A percentile compares a stretch with the other conserved stretches of the same genome.
Conservation (phyloP, 768 basidiomycete genomes). For the Lactarius indigo region DNA sequence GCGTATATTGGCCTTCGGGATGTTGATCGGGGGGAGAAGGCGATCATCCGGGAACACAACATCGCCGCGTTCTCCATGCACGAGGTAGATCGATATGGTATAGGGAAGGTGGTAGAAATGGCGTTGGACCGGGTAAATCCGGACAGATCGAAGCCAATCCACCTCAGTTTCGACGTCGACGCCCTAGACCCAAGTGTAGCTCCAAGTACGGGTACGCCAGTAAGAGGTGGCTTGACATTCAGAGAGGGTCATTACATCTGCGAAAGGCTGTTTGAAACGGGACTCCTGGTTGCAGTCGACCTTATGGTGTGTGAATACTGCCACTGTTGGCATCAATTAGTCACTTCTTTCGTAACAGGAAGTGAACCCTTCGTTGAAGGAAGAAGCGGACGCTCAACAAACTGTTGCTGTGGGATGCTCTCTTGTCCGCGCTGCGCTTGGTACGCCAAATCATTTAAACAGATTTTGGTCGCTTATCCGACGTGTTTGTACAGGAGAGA, state of each 20-base stretch:
- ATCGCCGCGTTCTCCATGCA: constrained; percentile 67
- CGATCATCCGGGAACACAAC: constrained; percentile 80
- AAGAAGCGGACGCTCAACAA: constrained; percentile 69
- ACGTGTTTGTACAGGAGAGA: constrained; percentile 26
- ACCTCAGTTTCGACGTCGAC: constrained; percentile 95
- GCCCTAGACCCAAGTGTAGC: constrained; percentile 93
- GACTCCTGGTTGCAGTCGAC: constrained; percentile 86
- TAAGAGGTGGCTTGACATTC: constrained; percentile 93
- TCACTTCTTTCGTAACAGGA: constrained; percentile 48
- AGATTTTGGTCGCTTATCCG: neutral
- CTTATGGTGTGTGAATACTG: constrained; percentile 65
- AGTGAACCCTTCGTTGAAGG: constrained; percentile 92
- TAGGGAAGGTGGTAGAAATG: constrained; percentile 94
- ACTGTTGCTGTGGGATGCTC: constrained; percentile 92
- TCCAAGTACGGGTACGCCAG: constrained; percentile 93
- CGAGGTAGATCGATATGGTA: constrained; percentile 75
- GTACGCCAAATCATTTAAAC: constrained; percentile 41
- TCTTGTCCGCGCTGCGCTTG: constrained; percentile 75
- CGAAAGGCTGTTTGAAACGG: constrained; percentile 90
- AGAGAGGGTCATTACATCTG: constrained; percentile 98
- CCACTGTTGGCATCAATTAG: constrained; percentile 5
- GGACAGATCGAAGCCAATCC: constrained; percentile 77
- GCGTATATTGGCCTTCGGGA: constrained; percentile 99
- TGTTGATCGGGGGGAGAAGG: constrained; percentile 84
- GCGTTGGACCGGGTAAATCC: constrained; percentile 94